Base-by-base conservation (phyloP, 768 basidiomycete genomes). In the Phylloporus sp. region DNA sequence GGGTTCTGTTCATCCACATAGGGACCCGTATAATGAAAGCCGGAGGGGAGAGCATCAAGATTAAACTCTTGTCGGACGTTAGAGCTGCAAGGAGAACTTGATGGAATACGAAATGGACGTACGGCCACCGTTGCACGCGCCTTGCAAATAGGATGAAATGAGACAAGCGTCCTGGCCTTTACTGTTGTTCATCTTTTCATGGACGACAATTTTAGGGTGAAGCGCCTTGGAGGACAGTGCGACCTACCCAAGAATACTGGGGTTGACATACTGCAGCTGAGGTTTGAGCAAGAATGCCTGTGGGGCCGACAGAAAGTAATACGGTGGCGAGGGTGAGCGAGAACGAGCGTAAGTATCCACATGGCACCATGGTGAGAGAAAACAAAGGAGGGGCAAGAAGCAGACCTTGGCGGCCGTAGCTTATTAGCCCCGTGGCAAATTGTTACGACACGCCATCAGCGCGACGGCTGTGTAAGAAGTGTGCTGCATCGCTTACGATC, bases 111-210 rank as follows among this genome's bases (percentile, higher is more conserved):
- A 35, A 44, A 23, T 15, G 23, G n/a, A 64, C 75, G 47, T 48
- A 78, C 75, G 56, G 28, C 72, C 70, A 36, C 59, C 63, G 42
- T 55, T 68, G 38, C 77, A 79, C 1, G 68, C 67, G 18, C 71
- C 65, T 31, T 74, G 56, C 2, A 78, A 58, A 32, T 69, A 70
- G 2, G 76, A 69, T 13, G 75, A 62, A 18, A 79, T 60, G 14
- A 67, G 37, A 51, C 77, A 79, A 18, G 77, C 75, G n/a, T 61
- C 74, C 49, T 79, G 70, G 35, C 61, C 60, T 40, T 69, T 66
- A 20, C 74, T 75, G 46, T 80, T 80, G 38, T 39, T 11, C 64
- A 68, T 64, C 64, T 65, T 20, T 13, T 24, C 42, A 29, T 27
- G 6, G 22, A 37, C 46, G 18, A 34, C 15, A 33, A 11, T 13